Conservation (phyloP, 2,329 filamentous ascomycete genomes). For the Cercospora nicotianae region DNA sequence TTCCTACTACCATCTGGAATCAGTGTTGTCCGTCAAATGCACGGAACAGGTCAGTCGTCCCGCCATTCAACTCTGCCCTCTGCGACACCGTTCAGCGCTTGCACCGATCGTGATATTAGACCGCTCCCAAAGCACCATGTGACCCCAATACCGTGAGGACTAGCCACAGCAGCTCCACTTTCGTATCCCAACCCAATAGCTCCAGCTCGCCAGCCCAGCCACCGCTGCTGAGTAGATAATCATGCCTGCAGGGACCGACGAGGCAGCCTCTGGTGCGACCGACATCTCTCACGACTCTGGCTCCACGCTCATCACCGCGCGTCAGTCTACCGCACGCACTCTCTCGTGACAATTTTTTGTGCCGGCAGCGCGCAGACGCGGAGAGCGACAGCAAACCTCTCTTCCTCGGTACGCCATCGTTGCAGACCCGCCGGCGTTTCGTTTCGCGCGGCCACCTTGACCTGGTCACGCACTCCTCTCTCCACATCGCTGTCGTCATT, state of each 20-base stretch:
- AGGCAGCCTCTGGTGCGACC: neutral
- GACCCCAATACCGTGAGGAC: neutral
- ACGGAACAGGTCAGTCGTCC: neutral
- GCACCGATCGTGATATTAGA: neutral
- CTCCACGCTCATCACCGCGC: constrained; percentile 1
- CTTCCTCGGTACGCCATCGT: constrained; percentile 1
- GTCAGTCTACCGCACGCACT: neutral
- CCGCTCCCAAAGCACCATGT: neutral
- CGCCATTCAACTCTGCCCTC: neutral
- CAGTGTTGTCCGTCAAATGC: neutral
- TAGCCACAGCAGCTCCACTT: neutral
- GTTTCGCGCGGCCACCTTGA: constrained; percentile 2
- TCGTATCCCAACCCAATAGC: constrained; percentile 1
- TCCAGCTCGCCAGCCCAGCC: neutral
- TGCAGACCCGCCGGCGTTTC: neutral
- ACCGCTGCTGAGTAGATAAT: neutral
- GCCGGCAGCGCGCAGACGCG: neutral
- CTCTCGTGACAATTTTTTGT: neutral
- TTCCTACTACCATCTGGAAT: neutral
- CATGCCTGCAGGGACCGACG: neutral
- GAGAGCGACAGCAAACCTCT: neutral
- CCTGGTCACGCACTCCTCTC: neutral
- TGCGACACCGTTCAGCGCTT: neutral
- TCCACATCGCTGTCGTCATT: constrained; percentile 14
- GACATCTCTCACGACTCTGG: neutral